Evolutionary conservation across 2,329 filamentous ascomycete genomes (phyloP).

Genomic region (Apiospora kogelbergensis): DNA sequence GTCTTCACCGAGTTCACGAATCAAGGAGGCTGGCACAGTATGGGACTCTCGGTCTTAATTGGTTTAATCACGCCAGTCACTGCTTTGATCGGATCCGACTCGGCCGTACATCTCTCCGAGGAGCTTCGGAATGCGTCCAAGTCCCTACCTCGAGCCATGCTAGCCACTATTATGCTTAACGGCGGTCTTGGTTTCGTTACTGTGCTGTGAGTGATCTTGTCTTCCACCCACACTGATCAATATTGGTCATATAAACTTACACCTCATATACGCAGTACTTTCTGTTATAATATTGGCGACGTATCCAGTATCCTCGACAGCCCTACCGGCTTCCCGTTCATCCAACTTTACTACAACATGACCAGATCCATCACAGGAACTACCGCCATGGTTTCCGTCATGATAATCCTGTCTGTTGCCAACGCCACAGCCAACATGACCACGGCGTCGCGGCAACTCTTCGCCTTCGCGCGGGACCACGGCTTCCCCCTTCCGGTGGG

Average conservation of each 20-base stretch:
- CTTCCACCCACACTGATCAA: background rate
- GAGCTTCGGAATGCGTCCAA: conserved; percentile 34
- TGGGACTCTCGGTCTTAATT: conserved; percentile 35
- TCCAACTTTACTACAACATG: conserved; percentile 29
- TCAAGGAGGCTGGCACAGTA: conserved; percentile 33
- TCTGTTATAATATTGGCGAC: conserved; percentile 35
- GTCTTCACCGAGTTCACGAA: conserved; percentile 33
- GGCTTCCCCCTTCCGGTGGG: conserved; percentile 34
- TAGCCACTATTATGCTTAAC: conserved; percentile 33
- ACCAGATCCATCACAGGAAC: conserved; percentile 39
- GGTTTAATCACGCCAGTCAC: conserved; percentile 39
- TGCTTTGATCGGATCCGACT: conserved; percentile 33
- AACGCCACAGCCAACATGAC: conserved; percentile 37
- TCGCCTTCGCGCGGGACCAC: conserved; percentile 43
- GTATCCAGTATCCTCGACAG: conserved; percentile 26
- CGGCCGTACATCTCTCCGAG: conserved; percentile 34
- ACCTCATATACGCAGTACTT: conserved; percentile 29
- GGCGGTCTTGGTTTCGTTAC: conserved; percentile 32
- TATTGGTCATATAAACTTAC: background rate
- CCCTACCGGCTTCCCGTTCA: conserved; percentile 33
- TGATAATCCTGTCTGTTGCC: conserved; percentile 38
- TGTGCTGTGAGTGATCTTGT: background rate
- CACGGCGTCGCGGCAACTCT: conserved; percentile 37
- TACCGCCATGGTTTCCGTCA: conserved; percentile 45
- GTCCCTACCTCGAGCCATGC: conserved; percentile 33